Percentiles rank a stretch among this genome's conserved stretches.
Evolutionary conservation across 371 early-diverging fungal genomes (phyloP).

Genomic region (Haplosporangium sp.): DNA sequence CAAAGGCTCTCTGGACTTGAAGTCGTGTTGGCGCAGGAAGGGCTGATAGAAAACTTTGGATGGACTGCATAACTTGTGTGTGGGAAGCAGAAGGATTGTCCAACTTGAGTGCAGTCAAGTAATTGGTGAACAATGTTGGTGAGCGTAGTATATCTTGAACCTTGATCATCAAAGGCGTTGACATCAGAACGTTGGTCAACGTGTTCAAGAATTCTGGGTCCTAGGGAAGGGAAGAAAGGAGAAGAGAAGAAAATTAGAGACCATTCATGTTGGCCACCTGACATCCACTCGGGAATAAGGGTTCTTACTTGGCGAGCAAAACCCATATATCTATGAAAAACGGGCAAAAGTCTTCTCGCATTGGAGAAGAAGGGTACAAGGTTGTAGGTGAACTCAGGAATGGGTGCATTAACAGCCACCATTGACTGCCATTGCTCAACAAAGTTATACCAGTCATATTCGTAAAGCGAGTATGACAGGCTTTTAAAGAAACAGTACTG

Average conservation of each 20-base stretch:
- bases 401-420: conserved; percentile 47
- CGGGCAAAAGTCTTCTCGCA: conserved; percentile 27
- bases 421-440: conserved; percentile 49
- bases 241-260: not conserved
- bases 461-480: conserved; percentile 35
- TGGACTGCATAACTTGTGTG: conserved; percentile 55
- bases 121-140: conserved; percentile 25
- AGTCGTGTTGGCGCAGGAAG: conserved; percentile 43
- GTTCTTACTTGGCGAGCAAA: conserved; percentile 23
- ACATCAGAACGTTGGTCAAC: conserved; percentile 45
- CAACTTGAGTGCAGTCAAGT: conserved; percentile 52
- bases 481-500: conserved; percentile 44
- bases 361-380: conserved; percentile 39
- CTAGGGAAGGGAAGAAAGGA: conserved; percentile 3
- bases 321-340: conserved; percentile 37
- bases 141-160: conserved; percentile 34
- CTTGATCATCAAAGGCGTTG: conserved; percentile 43
- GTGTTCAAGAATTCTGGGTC: conserved; percentile 37
- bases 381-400: conserved; percentile 37
- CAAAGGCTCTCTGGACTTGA: conserved; percentile 51
- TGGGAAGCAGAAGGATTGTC: conserved; percentile 58
- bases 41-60: conserved; percentile 48
- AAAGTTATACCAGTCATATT: conserved; percentile 51
- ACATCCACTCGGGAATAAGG: no score
- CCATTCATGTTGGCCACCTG: no score